Conservation (phyloP, 2,329 filamentous ascomycete genomes). For the Daldinia eschscholtzii region DNA sequence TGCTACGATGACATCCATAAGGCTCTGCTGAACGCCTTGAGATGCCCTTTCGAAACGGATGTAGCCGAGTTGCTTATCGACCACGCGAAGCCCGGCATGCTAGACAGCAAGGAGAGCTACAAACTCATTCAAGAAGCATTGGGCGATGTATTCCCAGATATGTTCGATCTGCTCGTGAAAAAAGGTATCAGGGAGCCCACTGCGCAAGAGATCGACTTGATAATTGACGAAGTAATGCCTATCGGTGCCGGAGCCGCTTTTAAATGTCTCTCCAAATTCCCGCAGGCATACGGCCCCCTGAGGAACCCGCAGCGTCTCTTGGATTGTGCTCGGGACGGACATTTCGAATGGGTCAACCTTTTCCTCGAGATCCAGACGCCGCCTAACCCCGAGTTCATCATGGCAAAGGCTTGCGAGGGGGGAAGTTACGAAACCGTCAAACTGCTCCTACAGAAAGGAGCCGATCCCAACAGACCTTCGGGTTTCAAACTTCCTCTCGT, state of each 20-base stretch:
- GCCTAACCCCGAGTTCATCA: constrained; percentile 13
- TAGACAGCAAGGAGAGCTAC: background rate
- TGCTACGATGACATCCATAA: constrained; percentile 5
- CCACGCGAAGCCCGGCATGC: constrained; percentile 4
- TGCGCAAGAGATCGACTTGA: background rate
- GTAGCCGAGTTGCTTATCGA: constrained; percentile 15
- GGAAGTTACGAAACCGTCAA: constrained; percentile 5
- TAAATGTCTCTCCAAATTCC: constrained; percentile 16
- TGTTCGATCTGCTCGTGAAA: constrained; percentile 21
- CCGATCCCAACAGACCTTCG: constrained; percentile 37
- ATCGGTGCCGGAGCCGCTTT: background rate
- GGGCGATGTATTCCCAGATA: background rate
- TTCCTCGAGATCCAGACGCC: constrained; percentile 34
- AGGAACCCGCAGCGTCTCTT: constrained; percentile 15
- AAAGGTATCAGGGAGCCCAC: constrained; percentile 18
- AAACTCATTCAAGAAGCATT: constrained; percentile 8
- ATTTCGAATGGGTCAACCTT: constrained; percentile 16
- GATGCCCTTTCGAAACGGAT: background rate
- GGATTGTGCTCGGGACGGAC: constrained; percentile 1
- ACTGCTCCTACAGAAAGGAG: constrained; percentile 37
- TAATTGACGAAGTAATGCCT: background rate
- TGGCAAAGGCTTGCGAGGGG: constrained; percentile 31
- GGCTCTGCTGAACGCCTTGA: background rate
- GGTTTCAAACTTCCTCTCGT: constrained; percentile 8
- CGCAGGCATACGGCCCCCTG: background rate